Percentiles rank a stretch among this genome's conserved stretches.
Evolutionary conservation across 192 early-diverging fungal genomes (phyloP).

Genomic region (Rhizoclosmatium globosum): DNA sequence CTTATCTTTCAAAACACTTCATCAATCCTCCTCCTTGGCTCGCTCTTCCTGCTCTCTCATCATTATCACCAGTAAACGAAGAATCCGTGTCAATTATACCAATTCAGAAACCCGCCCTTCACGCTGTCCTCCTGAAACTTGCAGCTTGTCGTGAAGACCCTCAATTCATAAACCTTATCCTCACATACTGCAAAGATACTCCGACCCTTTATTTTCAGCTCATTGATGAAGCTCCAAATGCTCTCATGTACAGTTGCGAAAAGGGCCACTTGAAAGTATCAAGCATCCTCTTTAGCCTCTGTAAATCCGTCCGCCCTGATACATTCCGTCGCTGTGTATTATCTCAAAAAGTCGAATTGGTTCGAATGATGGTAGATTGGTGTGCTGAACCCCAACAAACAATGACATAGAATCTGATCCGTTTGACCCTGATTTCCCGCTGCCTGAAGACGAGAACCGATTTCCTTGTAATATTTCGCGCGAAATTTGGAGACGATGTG

Average conservation of each 20-base stretch:
- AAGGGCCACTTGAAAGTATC: neutral
- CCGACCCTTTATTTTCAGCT: neutral
- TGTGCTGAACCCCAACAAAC: neutral
- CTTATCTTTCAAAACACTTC: neutral
- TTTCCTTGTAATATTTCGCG: slow-evolving; percentile 16
- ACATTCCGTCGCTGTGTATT: slow-evolving; percentile 23
- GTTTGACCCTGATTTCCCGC: neutral
- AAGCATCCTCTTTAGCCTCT: neutral
- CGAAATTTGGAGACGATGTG: slow-evolving; percentile 20
- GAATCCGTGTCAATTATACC: neutral
- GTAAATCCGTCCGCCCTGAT: neutral
- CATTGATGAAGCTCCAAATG: neutral
- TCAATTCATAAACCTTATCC: neutral
- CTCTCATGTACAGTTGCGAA: slow-evolving; percentile 21
- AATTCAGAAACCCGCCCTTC: neutral
- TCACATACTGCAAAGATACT: neutral
- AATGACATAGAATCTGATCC: neutral
- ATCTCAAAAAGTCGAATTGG: slow-evolving; percentile 1
- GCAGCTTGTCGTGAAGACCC: neutral
- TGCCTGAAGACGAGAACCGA: neutral
- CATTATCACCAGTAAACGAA: neutral
- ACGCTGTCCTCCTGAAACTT: neutral
- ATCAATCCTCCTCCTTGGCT: slow-evolving; percentile 2
- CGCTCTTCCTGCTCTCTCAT: neutral
- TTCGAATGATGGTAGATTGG: slow-evolving; percentile 18